Percentiles rank a stretch among this genome's conserved stretches.
These are phyloP conservation scores for Lachnellula occidentalis DNA, from an alignment of 2,329 filamentous ascomycete species.

Conservation along the genomic window DNA sequence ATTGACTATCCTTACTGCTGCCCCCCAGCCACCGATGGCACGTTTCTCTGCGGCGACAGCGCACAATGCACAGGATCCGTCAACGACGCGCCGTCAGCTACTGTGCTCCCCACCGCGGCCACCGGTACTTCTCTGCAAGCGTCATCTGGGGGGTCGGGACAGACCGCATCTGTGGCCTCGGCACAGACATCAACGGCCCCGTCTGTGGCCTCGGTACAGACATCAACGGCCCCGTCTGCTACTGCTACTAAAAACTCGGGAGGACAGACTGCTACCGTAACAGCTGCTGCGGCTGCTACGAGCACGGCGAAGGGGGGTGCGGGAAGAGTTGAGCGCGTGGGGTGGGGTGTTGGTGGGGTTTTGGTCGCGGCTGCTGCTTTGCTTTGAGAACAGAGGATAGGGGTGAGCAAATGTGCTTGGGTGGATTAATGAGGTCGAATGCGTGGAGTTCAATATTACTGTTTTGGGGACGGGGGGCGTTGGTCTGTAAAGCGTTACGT, in stretches of 20 bases:
- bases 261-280: not conserved
- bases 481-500: too few relatives aligned
- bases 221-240: not conserved
- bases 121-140: too few relatives aligned
- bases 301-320: not conserved
- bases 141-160: too few relatives aligned
- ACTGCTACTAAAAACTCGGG: not conserved
- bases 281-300: not conserved
- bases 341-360: not conserved
- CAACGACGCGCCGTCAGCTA: not conserved
- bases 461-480: too few relatives aligned
- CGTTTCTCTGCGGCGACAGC: not conserved
- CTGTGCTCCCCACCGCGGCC: too few relatives aligned
- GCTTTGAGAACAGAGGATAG: not conserved
- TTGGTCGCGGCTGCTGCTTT: not conserved
- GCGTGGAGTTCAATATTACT: too few relatives aligned
- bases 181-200: too few relatives aligned
- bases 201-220: too few relatives aligned
- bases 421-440: too few relatives aligned
- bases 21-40: not conserved
- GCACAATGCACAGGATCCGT: not conserved
- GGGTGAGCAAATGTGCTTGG: too few relatives aligned
- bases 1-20: not conserved
- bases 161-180: too few relatives aligned
- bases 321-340: not conserved